Percentiles rank a stretch among this genome's conserved stretches.
These are phyloP conservation scores for Boletellus deceptivus DNA, from an alignment of 1,284 basidiomycete genomes.

Conservation along the genomic window DNA sequence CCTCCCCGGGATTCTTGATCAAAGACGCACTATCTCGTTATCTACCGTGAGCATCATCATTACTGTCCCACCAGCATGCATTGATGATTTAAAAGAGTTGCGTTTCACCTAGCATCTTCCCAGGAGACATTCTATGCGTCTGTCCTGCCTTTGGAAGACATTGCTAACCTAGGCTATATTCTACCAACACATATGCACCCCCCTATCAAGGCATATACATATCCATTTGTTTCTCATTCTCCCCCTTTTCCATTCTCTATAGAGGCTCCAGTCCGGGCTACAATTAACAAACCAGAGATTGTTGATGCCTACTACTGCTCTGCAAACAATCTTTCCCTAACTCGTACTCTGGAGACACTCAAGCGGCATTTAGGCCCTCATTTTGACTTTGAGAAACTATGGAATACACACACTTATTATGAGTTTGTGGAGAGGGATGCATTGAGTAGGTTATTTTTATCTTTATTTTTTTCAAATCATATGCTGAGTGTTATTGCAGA, in stretches of 20 bases:
- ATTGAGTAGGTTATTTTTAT: conserved; percentile 32
- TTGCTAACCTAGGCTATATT: conserved; percentile 24
- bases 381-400: conserved; percentile 43
- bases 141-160: conserved; percentile 31
- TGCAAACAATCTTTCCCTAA: conserved; percentile 42
- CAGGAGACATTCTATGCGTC: conserved; percentile 40
- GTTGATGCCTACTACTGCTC: conserved; percentile 39
- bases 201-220: conserved; percentile 37
- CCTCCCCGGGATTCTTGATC: conserved; percentile 31
- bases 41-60: conserved; percentile 30
- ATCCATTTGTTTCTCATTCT: conserved; percentile 36
- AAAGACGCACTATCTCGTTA: conserved; percentile 24
- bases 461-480: background rate
- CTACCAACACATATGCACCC: conserved; percentile 29
- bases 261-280: conserved; percentile 35
- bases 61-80: background rate
- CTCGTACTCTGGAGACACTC: conserved; percentile 40
- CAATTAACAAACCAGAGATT: conserved; percentile 20
- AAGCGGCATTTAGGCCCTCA: conserved; percentile 42
- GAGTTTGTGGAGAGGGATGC: conserved; percentile 45
- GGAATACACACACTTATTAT: conserved; percentile 46
- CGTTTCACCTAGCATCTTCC: conserved; percentile 39
- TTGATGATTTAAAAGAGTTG: conserved; percentile 27
- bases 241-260: conserved; percentile 42
- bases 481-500: conserved; percentile 27